Conservation (phyloP, 495 filamentous ascomycete genomes). For the Xylaria nigripes region DNA sequence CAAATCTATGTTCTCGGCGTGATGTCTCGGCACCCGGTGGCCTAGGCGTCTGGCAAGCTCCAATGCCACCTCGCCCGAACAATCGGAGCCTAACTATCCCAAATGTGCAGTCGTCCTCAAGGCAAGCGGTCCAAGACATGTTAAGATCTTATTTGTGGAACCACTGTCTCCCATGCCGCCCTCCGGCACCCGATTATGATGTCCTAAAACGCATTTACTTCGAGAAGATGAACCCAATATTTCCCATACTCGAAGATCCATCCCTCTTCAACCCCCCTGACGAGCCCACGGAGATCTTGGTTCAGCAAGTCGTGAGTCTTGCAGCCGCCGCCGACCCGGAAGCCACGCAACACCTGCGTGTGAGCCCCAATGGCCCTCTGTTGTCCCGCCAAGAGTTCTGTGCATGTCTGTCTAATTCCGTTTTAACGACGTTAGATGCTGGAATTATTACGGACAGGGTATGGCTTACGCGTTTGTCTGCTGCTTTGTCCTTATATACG, state of each 20-base stretch:
- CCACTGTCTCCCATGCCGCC: slow-evolving; percentile 29
- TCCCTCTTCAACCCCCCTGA: slow-evolving; percentile 5
- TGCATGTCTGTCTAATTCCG: slow-evolving; percentile 25
- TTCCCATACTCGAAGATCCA: slow-evolving; percentile 37
- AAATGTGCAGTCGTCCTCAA: slow-evolving; percentile 16
- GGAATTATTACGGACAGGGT: slow-evolving; percentile 25
- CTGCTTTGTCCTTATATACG: slow-evolving; percentile 28
- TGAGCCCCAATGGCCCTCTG: slow-evolving; percentile 17
- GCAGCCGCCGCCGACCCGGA: slow-evolving; percentile 43
- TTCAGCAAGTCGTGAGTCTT: slow-evolving; percentile 40
- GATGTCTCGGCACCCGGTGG: slow-evolving; percentile 30
- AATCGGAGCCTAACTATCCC: slow-evolving; percentile 8
- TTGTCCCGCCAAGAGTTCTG: slow-evolving; percentile 32
- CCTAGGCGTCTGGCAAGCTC: slow-evolving; percentile 31
- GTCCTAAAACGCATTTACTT: slow-evolving; percentile 35
- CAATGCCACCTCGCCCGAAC: slow-evolving; percentile 8
- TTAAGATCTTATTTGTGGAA: slow-evolving; percentile 29
- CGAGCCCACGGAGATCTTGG: slow-evolving; percentile 26
- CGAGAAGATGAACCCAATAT: slow-evolving; percentile 40
- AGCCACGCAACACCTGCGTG: slow-evolving; percentile 25
- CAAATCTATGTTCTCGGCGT: slow-evolving; percentile 28
- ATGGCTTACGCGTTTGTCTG: slow-evolving; percentile 24
- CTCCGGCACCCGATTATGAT: slow-evolving; percentile 26
- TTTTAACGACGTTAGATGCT: slow-evolving; percentile 26
- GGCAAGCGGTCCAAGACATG: slow-evolving; percentile 24